Evolutionary conservation across 1,139 yeast species (phyloP).

Genomic region (Blastobotrys apis): DNA sequence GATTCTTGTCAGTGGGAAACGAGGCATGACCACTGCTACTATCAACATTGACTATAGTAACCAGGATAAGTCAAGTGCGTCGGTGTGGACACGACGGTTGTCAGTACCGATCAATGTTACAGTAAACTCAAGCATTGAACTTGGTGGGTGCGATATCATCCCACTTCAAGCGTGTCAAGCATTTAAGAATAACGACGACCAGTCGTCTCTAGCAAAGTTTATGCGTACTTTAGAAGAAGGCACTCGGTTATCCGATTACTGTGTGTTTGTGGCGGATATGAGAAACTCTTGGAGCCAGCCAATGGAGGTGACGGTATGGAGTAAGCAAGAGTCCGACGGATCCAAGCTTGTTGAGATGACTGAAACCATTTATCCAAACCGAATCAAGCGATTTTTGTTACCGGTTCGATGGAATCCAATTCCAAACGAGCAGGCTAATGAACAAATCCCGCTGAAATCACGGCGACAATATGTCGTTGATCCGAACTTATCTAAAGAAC

Average conservation of each 20-base stretch:
- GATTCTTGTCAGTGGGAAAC: slow-evolving; percentile 64
- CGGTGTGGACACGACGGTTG: slow-evolving; percentile 49
- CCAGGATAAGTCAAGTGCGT: slow-evolving; percentile 6
- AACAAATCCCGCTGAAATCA: slow-evolving; percentile 67
- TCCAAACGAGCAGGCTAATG: slow-evolving; percentile 42
- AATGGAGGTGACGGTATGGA: slow-evolving; percentile 37
- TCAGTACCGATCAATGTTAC: slow-evolving; percentile 64
- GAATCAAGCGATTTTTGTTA: slow-evolving; percentile 58
- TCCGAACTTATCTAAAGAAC: slow-evolving; percentile 49
- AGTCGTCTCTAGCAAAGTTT: slow-evolving; percentile 14
- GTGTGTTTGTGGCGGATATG: slow-evolving; percentile 62
- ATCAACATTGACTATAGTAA: slow-evolving; percentile 64
- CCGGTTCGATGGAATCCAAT: slow-evolving; percentile 59
- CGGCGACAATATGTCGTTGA: slow-evolving; percentile 65
- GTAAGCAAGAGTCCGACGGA: slow-evolving; percentile 34
- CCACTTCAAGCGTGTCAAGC: slow-evolving; percentile 37
- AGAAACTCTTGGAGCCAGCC: slow-evolving; percentile 58
- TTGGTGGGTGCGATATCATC: slow-evolving; percentile 68
- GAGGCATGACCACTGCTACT: slow-evolving; percentile 65
- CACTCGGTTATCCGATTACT: slow-evolving; percentile 46
- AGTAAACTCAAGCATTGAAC: slow-evolving; percentile 65
- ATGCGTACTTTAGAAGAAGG: slow-evolving; percentile 16
- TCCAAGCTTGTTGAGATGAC: slow-evolving; percentile 24
- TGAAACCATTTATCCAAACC: slow-evolving; percentile 43
- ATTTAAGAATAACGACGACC: slow-evolving; percentile 10